These are phyloP conservation scores for Kuraishia floccosa DNA, from an alignment of 805 yeast species.

Conservation along the genomic window DNA sequence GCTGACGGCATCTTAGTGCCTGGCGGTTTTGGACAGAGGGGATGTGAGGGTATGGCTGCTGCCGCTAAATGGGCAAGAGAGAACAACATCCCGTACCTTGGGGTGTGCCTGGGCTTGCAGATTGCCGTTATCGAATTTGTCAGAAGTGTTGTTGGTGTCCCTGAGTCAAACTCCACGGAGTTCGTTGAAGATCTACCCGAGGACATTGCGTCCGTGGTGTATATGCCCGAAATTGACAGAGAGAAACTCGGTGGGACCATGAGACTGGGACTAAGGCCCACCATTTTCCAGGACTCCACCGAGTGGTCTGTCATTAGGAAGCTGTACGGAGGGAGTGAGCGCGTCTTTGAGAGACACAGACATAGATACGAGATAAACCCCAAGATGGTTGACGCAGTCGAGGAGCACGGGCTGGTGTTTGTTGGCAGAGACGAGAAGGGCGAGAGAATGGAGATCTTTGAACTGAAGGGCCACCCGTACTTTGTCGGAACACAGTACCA, in stretches of 20 bases:
- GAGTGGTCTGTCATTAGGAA: constrained; percentile 63
- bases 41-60: constrained; percentile 95
- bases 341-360: constrained; percentile 90
- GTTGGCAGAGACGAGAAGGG: constrained; percentile 90
- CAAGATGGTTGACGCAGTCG: constrained; percentile 56
- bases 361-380: constrained; percentile 98
- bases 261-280: constrained; percentile 93
- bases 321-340: constrained; percentile 61
- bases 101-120: constrained; percentile 96
- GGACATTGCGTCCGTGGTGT: constrained; percentile 68
- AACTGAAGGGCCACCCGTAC: constrained; percentile 79
- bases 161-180: constrained; percentile 72
- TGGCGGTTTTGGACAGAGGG: constrained; percentile 96
- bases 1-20: constrained; percentile 97
- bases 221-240: constrained; percentile 98
- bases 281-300: constrained; percentile 60
- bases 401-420: constrained; percentile 69
- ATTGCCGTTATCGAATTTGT: constrained; percentile 92
- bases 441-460: constrained; percentile 90
- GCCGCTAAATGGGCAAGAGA: constrained; percentile 99
- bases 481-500: constrained; percentile 96
- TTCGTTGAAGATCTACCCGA: constrained; percentile 55
- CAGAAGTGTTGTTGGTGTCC: constrained; percentile 62
- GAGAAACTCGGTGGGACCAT: constrained; percentile 96
- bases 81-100: constrained; percentile 85